These are phyloP conservation scores for Coemansia sp. DNA, from an alignment of 192 early-diverging fungal species.

Conservation along the genomic window DNA sequence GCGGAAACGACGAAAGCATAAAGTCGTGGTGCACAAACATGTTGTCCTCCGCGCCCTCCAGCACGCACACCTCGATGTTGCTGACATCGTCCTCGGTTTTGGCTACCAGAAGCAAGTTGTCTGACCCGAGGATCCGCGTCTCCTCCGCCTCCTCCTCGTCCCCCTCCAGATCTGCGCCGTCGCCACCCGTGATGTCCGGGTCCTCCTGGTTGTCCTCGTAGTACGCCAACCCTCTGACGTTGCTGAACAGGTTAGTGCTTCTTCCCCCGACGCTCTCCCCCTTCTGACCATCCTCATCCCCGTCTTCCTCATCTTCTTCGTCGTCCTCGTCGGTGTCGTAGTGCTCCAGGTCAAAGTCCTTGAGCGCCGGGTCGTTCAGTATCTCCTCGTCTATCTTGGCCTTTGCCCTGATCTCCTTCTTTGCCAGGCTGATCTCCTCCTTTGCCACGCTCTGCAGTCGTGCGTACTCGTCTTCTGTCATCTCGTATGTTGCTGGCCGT, in stretches of 20 bases:
- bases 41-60: constrained; percentile 78
- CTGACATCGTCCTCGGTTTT: constrained; percentile 98
- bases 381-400: constrained; percentile 25
- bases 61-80: constrained; percentile 92
- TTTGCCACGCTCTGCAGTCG: constrained; percentile 73
- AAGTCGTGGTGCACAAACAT: constrained; percentile 98
- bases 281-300: constrained; percentile 16
- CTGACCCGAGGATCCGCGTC: constrained; percentile 70
- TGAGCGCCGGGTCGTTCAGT: constrained; percentile 63
- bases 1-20: constrained; percentile 94
- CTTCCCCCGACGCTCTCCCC: constrained; percentile 11
- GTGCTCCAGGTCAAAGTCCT: constrained; percentile 88
- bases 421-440: constrained; percentile 64
- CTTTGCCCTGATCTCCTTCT: constrained; percentile 57
- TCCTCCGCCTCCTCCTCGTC: constrained; percentile 84
- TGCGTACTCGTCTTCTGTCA: constrained; percentile 89
- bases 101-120: constrained; percentile 88
- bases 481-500: constrained; percentile 74
- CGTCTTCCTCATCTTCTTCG: constrained; percentile 35
- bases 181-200: constrained; percentile 77
- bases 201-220: constrained; percentile 79
- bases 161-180: constrained; percentile 47
- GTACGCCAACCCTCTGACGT: constrained; percentile 86
- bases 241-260: constrained; percentile 74
- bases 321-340: constrained; percentile 83